Percentiles rank a stretch among this genome's conserved stretches.
Conservation (phyloP, 495 filamentous ascomycete species). For the Cercophora samala region DNA sequence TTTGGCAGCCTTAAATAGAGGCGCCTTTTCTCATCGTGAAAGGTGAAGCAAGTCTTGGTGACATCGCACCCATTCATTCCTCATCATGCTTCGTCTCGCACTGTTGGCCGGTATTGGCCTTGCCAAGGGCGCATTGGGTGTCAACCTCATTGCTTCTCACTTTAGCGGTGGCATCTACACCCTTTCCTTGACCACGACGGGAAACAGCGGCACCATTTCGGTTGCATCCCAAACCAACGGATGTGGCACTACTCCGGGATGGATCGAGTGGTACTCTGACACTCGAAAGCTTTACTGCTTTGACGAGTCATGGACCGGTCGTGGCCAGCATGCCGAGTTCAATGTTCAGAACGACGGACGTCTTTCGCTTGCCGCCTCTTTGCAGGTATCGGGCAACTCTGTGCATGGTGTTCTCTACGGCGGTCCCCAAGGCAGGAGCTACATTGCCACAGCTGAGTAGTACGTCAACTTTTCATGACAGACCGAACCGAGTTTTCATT, state of each 20-base stretch:
- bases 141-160: slow-evolving; percentile 42
- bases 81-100: slow-evolving; percentile 15
- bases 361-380: slow-evolving; percentile 36
- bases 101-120: slow-evolving; percentile 23
- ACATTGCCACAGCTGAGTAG: slow-evolving; percentile 49
- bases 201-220: slow-evolving; percentile 31
- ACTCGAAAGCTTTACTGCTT: slow-evolving; percentile 56
- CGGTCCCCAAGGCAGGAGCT: slow-evolving; percentile 37
- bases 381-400: slow-evolving; percentile 37
- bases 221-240: slow-evolving; percentile 32
- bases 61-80: background rate
- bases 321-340: slow-evolving; percentile 44
- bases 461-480: slow-evolving; percentile 26
- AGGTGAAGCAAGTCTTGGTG: background rate
- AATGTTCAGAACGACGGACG: slow-evolving; percentile 38
- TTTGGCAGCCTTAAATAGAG: background rate
- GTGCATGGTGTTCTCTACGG: slow-evolving; percentile 44
- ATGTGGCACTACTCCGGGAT: slow-evolving; percentile 49
- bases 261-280: slow-evolving; percentile 50
- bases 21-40: background rate
- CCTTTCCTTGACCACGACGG: slow-evolving; percentile 30
- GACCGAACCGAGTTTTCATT: background rate
- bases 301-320: slow-evolving; percentile 49
- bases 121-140: slow-evolving; percentile 32
- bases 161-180: slow-evolving; percentile 43